Evolutionary conservation across 2,329 filamentous ascomycete species (phyloP), one percentile per base, ranked within the genome.

Genomic region (Gyromitra esculenta): DNA sequence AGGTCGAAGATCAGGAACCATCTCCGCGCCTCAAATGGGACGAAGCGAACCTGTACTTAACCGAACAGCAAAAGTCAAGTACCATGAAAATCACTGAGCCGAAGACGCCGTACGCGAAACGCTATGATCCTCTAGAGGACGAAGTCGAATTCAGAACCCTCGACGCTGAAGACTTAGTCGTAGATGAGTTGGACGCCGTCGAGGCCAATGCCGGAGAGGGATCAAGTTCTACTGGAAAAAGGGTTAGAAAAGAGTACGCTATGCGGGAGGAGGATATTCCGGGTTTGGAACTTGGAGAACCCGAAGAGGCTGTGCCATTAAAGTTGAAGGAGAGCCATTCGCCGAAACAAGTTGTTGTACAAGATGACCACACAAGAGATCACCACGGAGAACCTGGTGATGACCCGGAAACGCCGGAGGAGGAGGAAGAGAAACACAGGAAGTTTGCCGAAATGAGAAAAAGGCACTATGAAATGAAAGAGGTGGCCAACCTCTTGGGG

Each of bases 51-150:
- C 88, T 99, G 41, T 99, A 97, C 85, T 88, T 99, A 68, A 96
- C 96, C 6, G 96, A 99, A 85, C 95, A 98, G 84, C 93, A 98
- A 84, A 94, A 92, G 84, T 93, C 91, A 76, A 91, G 92, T 78
- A 97, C 94, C 75, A 99, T 99, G 96, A 99, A 98, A 87, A 99
- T 99, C 79, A 92, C 94, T 80, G 96, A 99, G 86, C 96, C 96
- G 77, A 99, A 99, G 87, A 99, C 96, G 6, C 96, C 96, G 3
- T 99, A 95, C 83, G 96, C 93, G 45, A 92, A 91, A 82, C 93
- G 94, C 82, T 97, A 97, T 84, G 92, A 98, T 82, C 94, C 94
- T 3, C 84, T 90, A 54, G 93, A 97, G 82, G 95, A 98, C 79
- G 93, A 93, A 66, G 91, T 91, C 43, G 93, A 96, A 82, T 82